These are phyloP conservation scores for Oryza glaberrima DNA, from an alignment of 176 grass and related monocot species.

Conservation along the genomic window DNA sequence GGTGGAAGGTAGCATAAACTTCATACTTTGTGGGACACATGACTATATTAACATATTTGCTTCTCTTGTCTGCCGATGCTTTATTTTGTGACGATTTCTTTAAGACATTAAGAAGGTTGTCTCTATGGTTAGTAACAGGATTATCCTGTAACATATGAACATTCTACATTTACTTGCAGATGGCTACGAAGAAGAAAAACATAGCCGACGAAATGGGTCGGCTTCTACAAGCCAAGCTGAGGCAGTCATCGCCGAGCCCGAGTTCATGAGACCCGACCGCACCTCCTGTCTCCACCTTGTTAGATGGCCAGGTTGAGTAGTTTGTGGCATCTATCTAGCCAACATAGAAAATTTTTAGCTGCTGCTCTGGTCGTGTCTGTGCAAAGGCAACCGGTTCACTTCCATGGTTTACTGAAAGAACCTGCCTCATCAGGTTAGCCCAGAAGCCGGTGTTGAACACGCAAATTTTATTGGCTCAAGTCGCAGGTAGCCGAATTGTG, in stretches of 20 bases:
- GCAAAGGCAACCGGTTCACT: background rate
- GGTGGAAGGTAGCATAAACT: background rate
- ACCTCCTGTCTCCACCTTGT: background rate
- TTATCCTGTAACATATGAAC: conserved; percentile 18
- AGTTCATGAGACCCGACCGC: conserved; percentile 48
- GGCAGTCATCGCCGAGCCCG: conserved; percentile 60
- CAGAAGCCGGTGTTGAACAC: conserved; percentile 1
- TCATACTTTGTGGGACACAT: background rate
- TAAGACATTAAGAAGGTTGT: background rate
- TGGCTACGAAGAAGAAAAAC: conserved; percentile 84
- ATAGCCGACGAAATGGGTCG: conserved; percentile 70
- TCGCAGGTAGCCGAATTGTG: background rate
- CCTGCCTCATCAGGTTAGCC: background rate
- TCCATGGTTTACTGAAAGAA: conserved; percentile 28
- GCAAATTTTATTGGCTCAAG: background rate
- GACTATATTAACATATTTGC: background rate
- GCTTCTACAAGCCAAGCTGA: conserved; percentile 73
- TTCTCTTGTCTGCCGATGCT: background rate
- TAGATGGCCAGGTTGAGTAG: conserved; percentile 17
- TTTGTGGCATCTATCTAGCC: conserved; percentile 1
- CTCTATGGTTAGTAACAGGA: background rate
- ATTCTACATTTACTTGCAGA: conserved; percentile 59
- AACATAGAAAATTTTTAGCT: conserved; percentile 24
- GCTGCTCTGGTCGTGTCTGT: conserved; percentile 29
- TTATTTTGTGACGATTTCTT: background rate